A percentile compares a stretch with the other conserved stretches of the same genome.
phyloP scores from a whole-genome alignment of 2,329 filamentous ascomycete genomes.

The Drechslerella stenobrocha region DNA sequence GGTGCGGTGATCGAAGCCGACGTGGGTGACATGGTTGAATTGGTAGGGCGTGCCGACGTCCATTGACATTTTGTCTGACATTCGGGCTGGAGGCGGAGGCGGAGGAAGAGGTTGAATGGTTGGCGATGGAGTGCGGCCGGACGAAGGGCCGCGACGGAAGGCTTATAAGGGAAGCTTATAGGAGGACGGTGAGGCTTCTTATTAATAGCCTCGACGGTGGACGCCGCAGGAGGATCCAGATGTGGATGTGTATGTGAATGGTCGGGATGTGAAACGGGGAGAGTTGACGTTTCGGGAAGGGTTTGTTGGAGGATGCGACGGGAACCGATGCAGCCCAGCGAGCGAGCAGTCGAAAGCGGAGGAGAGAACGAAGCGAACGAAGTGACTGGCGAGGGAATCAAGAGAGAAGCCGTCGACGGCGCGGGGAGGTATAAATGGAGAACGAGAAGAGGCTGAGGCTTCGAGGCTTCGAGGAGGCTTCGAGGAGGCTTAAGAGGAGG shows the following conservation, averaged over 20 bases:
- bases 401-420: too few relatives aligned
- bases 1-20: constrained; percentile 91
- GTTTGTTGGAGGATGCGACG: too few relatives aligned
- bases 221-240: constrained; percentile 27
- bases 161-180: not conserved
- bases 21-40: constrained; percentile 92
- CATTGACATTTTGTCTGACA: constrained; percentile 47
- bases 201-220: constrained; percentile 26
- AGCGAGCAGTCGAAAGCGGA: too few relatives aligned
- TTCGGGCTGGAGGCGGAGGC: constrained; percentile 10
- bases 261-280: constrained; percentile 24
- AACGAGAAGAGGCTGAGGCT: constrained; percentile 8
- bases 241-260: too few relatives aligned
- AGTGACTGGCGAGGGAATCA: not conserved
- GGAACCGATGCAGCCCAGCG: too few relatives aligned
- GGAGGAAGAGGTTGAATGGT: not conserved
- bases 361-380: not conserved
- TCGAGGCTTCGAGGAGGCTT: too few relatives aligned
- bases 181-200: constrained; percentile 6
- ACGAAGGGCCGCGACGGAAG: too few relatives aligned
- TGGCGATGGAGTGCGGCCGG: too few relatives aligned
- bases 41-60: constrained; percentile 97
- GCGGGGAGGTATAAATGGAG: constrained; percentile 5
- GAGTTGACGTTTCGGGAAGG: constrained; percentile 35
- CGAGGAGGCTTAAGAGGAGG: not conserved